phyloP scores from a whole-genome alignment of 2,329 filamentous ascomycete species.

The Rhytidhysteron rufulum region DNA sequence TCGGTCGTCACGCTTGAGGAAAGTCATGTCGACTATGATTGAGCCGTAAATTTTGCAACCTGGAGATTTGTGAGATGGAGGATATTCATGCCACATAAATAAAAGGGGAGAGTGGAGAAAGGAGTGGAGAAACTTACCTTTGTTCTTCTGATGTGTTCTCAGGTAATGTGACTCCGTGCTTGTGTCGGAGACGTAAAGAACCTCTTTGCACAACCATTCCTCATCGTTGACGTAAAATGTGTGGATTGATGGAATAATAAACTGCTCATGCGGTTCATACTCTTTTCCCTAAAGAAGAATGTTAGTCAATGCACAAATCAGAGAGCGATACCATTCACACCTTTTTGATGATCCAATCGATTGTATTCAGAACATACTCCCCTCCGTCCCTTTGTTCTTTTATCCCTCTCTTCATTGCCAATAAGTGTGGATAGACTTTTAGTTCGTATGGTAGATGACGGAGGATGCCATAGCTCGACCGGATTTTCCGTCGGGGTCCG shows the following conservation, averaged over 20 bases:
- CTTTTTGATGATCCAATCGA: too few relatives aligned
- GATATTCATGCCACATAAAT: too few relatives aligned
- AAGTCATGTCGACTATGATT: not conserved
- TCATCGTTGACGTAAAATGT: not conserved
- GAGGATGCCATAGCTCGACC: not conserved
- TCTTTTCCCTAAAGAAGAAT: too few relatives aligned
- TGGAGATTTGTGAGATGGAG: not conserved
- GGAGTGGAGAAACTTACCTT: not conserved
- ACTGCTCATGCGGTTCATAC: too few relatives aligned
- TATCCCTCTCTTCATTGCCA: too few relatives aligned
- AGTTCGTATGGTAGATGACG: not conserved
- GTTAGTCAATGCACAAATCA: too few relatives aligned
- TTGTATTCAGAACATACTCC: too few relatives aligned
- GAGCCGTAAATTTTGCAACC: not conserved
- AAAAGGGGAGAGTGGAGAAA: not conserved
- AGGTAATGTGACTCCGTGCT: not conserved
- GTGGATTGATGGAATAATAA: too few relatives aligned
- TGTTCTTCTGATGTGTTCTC: not conserved
- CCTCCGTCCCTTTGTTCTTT: too few relatives aligned
- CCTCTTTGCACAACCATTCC: not conserved
- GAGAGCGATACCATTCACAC: too few relatives aligned
- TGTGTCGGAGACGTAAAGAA: not conserved
- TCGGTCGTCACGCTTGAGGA: not conserved
- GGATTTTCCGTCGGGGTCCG: not conserved
- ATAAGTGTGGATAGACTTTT: too few relatives aligned